phyloP scores from a whole-genome alignment of 1,284 basidiomycete genomes.

The Trichosporon sp. region DNA sequence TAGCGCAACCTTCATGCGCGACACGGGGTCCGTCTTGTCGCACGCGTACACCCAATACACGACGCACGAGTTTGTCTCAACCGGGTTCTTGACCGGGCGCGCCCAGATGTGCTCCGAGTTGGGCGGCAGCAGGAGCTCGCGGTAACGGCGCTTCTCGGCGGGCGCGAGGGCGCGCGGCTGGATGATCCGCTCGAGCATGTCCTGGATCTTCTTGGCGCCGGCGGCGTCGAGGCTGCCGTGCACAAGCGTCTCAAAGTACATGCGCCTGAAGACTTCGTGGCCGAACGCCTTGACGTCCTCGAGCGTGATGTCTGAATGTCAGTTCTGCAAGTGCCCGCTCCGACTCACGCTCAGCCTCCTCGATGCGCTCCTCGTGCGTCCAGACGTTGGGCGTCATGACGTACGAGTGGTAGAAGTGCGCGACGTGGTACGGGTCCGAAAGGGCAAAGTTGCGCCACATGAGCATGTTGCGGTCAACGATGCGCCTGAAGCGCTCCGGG shows the following conservation, averaged over 20 bases:
- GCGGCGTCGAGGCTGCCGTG: constrained; percentile 83
- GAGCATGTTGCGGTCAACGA: constrained; percentile 75
- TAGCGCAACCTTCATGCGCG: constrained; percentile 54
- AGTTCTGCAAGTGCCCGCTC: background rate
- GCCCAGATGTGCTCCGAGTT: constrained; percentile 72
- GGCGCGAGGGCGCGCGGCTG: constrained; percentile 63
- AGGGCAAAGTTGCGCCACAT: constrained; percentile 83
- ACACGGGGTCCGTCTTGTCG: constrained; percentile 60
- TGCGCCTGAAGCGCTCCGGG: constrained; percentile 72
- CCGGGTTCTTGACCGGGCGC: constrained; percentile 74
- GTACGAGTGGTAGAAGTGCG: constrained; percentile 76
- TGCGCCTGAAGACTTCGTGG: constrained; percentile 65
- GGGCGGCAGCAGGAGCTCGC: constrained; percentile 69
- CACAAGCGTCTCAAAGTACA: constrained; percentile 76
- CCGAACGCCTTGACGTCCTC: constrained; percentile 75
- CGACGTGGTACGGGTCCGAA: constrained; percentile 78
- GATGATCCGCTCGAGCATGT: constrained; percentile 72
- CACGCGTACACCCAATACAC: constrained; percentile 75
- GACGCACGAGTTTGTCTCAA: constrained; percentile 83
- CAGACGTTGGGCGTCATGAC: constrained; percentile 72
- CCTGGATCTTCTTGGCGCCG: constrained; percentile 74
- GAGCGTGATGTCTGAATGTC: constrained; percentile 64
- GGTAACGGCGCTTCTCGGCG: constrained; percentile 63
- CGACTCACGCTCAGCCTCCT: constrained; percentile 70
- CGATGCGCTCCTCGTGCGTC: constrained; percentile 79